Evolutionary conservation across 2,329 filamentous ascomycete genomes (phyloP), one percentile per base, ranked within the genome.

Genomic region (Cryphonectria carpinicola): DNA sequence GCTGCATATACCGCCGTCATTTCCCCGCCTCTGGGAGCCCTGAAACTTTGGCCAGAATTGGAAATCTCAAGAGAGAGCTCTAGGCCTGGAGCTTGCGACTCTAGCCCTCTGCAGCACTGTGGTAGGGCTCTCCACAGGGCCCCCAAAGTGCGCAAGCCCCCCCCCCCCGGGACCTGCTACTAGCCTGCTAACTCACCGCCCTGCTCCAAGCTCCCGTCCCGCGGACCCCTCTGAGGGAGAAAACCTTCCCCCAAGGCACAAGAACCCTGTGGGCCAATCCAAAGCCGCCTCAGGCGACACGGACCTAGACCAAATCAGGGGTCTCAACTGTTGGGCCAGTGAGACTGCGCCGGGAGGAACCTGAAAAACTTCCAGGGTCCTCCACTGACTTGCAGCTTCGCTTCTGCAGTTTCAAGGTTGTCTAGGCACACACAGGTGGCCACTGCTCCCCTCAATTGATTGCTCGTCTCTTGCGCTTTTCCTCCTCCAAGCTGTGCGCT

Each of bases 151-250:
- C n/a, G 35, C 58, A 35, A 11, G 6, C 58, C 35, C 28, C 28
- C 28, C 28, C 28, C 28, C 28, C n/a, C n/a, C n/a, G n/a, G n/a
- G 28, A 32, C 28, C 28, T 32, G 28, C 58, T 2, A 28, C 58
- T 61, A 13, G 8, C 39, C 61, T n/a, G 10, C 61, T 43, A 52
- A 41, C 61, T 41, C 39, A 65, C 63, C 63, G 63, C 63, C 43
- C 41, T 49, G 43, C 63, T 64, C 63, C 41, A 65, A 65, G 63
- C 63, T 65, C 63, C 63, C 63, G 63, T 65, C 43, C 63, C 63
- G 63, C 63, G 63, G 63, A 10, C 17, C 63, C 63, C 63, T 65
- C 43, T 19, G 41, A 65, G 39, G 54, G 46, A 49, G 8, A 49
- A 49, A 49, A n/a, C 17, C 35, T 17, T 8, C 58, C 58, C n/a